Percentiles rank a stretch among this genome's conserved stretches.
Conservation (phyloP, 2,329 filamentous ascomycete species). For the Curvularia eragrostidis region DNA sequence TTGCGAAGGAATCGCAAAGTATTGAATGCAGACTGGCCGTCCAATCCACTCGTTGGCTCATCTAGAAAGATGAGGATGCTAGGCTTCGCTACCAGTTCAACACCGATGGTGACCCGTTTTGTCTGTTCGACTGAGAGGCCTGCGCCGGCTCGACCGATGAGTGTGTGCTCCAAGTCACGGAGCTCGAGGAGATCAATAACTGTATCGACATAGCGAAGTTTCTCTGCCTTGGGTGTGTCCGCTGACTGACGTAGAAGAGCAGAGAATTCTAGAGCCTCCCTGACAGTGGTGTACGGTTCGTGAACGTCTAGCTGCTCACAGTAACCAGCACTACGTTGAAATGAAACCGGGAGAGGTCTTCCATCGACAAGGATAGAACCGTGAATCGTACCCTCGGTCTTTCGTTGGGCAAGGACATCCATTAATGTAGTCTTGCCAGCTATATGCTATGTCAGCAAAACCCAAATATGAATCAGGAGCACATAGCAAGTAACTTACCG, state of each 20-base stretch:
- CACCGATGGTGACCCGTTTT: constrained; percentile 66
- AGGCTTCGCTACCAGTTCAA: constrained; percentile 47
- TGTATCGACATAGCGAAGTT: constrained; percentile 66
- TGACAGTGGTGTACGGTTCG: constrained; percentile 62
- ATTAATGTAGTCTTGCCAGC: constrained; percentile 43
- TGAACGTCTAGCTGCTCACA: constrained; percentile 66
- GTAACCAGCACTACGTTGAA: constrained; percentile 75
- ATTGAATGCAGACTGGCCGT: constrained; percentile 81
- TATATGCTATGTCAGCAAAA: constrained; percentile 58
- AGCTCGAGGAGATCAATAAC: constrained; percentile 65
- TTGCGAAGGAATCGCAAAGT: constrained; percentile 85
- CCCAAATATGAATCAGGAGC: constrained; percentile 54
- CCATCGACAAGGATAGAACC: constrained; percentile 82
- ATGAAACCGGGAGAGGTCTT: constrained; percentile 72
- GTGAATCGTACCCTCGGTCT: constrained; percentile 82
- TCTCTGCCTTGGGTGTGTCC: constrained; percentile 60
- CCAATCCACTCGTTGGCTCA: constrained; percentile 81
- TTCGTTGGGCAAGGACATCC: constrained; percentile 67
- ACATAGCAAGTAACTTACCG: constrained; percentile 27
- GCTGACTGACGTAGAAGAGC: constrained; percentile 65
- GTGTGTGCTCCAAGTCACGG: constrained; percentile 64
- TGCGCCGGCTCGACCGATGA: constrained; percentile 46
- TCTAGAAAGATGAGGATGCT: constrained; percentile 47
- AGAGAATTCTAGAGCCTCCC: constrained; percentile 66
- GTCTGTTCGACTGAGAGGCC: constrained; percentile 59